phyloP scores from a whole-genome alignment of 2,329 filamentous ascomycete species.

The Fusarium sacchari region DNA sequence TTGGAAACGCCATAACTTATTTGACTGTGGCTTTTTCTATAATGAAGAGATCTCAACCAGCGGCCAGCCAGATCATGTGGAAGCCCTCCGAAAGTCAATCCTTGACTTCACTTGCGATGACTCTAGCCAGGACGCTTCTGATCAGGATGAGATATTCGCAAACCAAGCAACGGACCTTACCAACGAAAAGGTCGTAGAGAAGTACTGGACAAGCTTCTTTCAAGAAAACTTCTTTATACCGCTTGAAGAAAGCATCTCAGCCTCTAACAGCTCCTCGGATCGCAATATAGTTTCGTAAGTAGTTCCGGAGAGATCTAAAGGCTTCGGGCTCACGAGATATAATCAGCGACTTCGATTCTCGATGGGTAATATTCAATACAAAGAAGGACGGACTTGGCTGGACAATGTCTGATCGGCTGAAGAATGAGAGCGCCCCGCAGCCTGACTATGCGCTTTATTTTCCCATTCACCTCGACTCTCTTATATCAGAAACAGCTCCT shows the following conservation, averaged over 20 bases:
- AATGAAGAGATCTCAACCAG: background rate
- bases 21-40: background rate
- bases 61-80: background rate
- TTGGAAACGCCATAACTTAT: background rate
- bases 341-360: background rate
- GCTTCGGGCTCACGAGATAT: background rate
- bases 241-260: background rate
- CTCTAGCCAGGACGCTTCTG: background rate
- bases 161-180: background rate
- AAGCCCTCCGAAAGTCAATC: background rate
- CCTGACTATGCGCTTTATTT: background rate
- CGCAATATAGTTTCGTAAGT: background rate
- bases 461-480: background rate
- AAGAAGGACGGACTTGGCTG: background rate
- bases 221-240: background rate
- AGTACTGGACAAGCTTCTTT: accelerated
- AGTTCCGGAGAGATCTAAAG: background rate
- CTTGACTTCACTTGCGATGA: background rate
- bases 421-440: background rate
- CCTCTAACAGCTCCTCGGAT: background rate
- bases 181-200: accelerated
- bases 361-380: background rate
- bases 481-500: no score
- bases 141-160: background rate
- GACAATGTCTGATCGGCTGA: background rate